Percentiles rank a stretch among this genome's conserved stretches.
These are phyloP conservation scores for Ceratocystis papillata DNA, from an alignment of 2,329 filamentous ascomycete species.

Conservation along the genomic window DNA sequence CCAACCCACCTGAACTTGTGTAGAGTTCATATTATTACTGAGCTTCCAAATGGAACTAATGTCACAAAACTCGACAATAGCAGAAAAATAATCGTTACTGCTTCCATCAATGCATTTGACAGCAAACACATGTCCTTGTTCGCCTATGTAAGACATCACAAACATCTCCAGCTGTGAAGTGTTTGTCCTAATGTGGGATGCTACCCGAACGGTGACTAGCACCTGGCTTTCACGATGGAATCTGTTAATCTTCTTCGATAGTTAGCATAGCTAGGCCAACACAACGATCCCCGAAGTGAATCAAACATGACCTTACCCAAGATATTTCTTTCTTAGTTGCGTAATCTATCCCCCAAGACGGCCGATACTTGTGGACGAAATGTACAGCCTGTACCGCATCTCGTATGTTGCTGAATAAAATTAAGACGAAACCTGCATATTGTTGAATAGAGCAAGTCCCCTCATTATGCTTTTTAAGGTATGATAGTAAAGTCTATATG, in stretches of 20 bases:
- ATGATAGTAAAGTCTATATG: not conserved
- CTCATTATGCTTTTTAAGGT: slow-evolving; percentile 3
- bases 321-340: slow-evolving; percentile 10
- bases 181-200: slow-evolving; percentile 20
- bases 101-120: slow-evolving; percentile 31
- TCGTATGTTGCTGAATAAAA: slow-evolving; percentile 4
- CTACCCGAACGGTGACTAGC: slow-evolving; percentile 1
- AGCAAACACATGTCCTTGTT: slow-evolving; percentile 23
- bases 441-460: slow-evolving; percentile 6
- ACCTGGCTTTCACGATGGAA: slow-evolving; percentile 13
- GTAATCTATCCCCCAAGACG: slow-evolving; percentile 5
- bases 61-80: slow-evolving; percentile 10
- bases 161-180: slow-evolving; percentile 21
- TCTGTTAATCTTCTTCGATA: slow-evolving; percentile 1
- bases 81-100: not conserved
- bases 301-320: not conserved
- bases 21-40: not conserved
- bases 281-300: not conserved
- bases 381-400: slow-evolving; percentile 7
- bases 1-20: not conserved
- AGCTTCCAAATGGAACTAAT: slow-evolving; percentile 5
- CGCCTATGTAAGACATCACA: not conserved
- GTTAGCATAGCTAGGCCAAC: not conserved
- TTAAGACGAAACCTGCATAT: slow-evolving; percentile 6
- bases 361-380: slow-evolving; percentile 4